A percentile compares a stretch with the other conserved stretches of the same genome.
phyloP scores from a whole-genome alignment of 208 protist species.

The Acanthamoeba royreba region DNA sequence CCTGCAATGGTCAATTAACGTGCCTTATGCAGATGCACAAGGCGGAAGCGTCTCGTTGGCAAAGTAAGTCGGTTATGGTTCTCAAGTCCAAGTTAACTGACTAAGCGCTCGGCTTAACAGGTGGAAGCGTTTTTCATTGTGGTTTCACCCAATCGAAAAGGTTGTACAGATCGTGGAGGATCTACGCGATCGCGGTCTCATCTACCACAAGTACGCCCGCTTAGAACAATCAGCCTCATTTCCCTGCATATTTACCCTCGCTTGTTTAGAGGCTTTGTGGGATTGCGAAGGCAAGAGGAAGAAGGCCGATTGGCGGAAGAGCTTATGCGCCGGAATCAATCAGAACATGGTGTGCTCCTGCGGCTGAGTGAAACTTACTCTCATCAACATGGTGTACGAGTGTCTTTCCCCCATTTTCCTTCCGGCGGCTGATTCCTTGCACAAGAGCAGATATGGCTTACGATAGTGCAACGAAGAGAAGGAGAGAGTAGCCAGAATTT shows the following conservation, averaged over 20 bases:
- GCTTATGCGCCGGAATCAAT: background rate
- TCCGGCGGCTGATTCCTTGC: background rate
- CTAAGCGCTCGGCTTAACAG: background rate
- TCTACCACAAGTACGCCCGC: background rate
- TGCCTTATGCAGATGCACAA: background rate
- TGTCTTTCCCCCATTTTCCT: background rate
- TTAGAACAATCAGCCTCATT: background rate
- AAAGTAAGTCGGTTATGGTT: background rate
- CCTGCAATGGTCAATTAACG: background rate
- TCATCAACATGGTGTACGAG: background rate
- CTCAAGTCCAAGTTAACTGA: background rate
- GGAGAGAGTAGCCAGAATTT: background rate
- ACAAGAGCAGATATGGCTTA: background rate
- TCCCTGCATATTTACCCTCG: background rate
- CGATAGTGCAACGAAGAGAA: background rate
- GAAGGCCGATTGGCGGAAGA: background rate
- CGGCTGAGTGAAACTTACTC: constrained; percentile 19
- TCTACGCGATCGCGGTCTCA: background rate
- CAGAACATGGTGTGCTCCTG: background rate
- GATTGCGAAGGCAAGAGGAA: background rate
- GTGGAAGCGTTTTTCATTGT: background rate
- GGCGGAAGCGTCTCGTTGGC: background rate
- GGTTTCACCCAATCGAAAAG: constrained; percentile 19
- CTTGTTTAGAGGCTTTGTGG: background rate
- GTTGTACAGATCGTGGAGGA: constrained; percentile 23